Evolutionary conservation across 2,329 filamentous ascomycete species (phyloP), one percentile per base, ranked within the genome.

Genomic region (Diaporthe vaccinii): DNA sequence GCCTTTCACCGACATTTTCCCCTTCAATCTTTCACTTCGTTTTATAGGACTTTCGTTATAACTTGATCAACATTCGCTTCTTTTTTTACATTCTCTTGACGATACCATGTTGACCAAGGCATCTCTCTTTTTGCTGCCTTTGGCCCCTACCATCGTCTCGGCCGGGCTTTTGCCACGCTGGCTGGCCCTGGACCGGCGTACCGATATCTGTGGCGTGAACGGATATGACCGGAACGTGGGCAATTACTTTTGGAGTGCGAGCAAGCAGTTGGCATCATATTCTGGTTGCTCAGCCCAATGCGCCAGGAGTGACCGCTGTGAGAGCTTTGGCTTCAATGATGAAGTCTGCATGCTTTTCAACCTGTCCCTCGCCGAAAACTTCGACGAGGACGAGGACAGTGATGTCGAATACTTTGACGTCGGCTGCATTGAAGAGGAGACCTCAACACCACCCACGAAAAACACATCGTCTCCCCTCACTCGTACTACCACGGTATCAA

Each of bases 241-340:
- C 20, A 70, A 74, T n/a, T 74, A 74, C 41, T 74, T 74, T 10
- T 68, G 46, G 51, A 74, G 72, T 39, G 72, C 31, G 4, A 74
- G 62, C 62, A 70, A 61, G 20, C 15, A 46, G 1, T 10, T 74
- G 20, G 28, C 72, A 10, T 70, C 72, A 15, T 74, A 61, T 46
- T 41, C 62, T 6, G 62, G 62, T 10, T 74, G 72, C 65, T 74
- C 72, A 4, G 31, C 72, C n/a, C 62, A 17, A 8, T 74, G 72
- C 25, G 62, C 55, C 9, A 9, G 5, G 20, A 58, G 57, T 31
- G 36, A 28, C 14, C 72, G 62, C 28, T 74, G 72, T 41, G 34
- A 70, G 62, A 74, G 72, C 44, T 74, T 74, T n/a, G 72, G 62
- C 34, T 69, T 65, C 28, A 55, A 28, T 15, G 53, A 61, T 9